Conservation (phyloP, 1,284 basidiomycete genomes). For the Trichosporon sp. region DNA sequence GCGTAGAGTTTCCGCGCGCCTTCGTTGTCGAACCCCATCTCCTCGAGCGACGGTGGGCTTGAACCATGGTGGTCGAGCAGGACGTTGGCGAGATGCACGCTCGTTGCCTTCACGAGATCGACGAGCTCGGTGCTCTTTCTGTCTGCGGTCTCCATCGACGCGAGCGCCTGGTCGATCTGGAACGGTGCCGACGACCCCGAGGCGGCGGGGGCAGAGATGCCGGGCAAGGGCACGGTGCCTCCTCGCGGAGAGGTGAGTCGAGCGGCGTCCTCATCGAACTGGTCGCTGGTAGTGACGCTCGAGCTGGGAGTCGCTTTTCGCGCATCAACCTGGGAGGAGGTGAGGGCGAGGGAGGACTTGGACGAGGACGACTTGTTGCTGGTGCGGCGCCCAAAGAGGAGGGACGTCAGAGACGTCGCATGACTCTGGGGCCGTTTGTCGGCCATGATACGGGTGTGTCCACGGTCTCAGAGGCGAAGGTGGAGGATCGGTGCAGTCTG, state of each 20-base stretch:
- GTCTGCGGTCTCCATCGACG: conserved; percentile 30
- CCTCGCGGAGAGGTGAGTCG: conserved; percentile 11
- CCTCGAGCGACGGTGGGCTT: not conserved
- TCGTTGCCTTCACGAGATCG: conserved; percentile 37
- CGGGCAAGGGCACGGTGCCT: conserved; percentile 10
- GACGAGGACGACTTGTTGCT: conserved; percentile 6
- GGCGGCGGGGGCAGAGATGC: not conserved
- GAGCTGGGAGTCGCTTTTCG: conserved; percentile 13
- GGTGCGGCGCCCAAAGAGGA: conserved; percentile 27
- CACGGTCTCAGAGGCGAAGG: not conserved
- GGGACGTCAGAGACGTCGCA: conserved; percentile 4
- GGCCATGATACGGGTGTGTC: not conserved
- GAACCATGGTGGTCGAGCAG: conserved; percentile 18
- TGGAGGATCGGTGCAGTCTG: not conserved
- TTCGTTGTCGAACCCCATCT: conserved; percentile 15
- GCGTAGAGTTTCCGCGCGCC: conserved; percentile 31
- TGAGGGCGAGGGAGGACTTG: conserved; percentile 10
- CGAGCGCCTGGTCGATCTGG: conserved; percentile 34
- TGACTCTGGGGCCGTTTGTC: conserved; percentile 1
- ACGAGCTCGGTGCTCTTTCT: conserved; percentile 25
- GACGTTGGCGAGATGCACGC: conserved; percentile 31
- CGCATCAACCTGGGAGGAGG: conserved; percentile 8
- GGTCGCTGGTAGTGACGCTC: conserved; percentile 14
- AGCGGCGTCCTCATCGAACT: conserved; percentile 14
- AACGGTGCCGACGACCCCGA: conserved; percentile 21